phyloP scores from a whole-genome alignment of 495 filamentous ascomycete genomes.

The Neurospora tetrasperma region DNA sequence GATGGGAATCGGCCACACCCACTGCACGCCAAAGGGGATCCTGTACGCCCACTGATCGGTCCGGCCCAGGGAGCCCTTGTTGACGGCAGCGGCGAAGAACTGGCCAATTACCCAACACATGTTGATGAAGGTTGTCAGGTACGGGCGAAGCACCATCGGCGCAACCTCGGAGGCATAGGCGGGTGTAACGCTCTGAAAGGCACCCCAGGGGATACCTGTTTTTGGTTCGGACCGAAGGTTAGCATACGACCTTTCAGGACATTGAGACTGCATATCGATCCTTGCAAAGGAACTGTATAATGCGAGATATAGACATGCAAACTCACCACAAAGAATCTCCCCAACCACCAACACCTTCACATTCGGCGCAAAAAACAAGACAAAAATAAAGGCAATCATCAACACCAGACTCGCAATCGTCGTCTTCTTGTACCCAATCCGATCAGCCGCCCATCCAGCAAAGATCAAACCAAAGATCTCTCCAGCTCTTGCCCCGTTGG shows the following conservation, averaged over 20 bases:
- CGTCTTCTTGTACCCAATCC: slow-evolving; percentile 23
- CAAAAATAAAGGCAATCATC: slow-evolving; percentile 42
- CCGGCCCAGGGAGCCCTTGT: slow-evolving; percentile 41
- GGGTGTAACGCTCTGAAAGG: slow-evolving; percentile 50
- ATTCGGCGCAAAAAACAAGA: slow-evolving; percentile 50
- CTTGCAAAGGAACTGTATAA: no score
- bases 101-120: slow-evolving; percentile 66
- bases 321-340: slow-evolving; percentile 44
- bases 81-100: slow-evolving; percentile 55
- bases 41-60: slow-evolving; percentile 52
- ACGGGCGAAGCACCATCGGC: slow-evolving; percentile 52
- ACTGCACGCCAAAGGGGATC: slow-evolving; percentile 56
- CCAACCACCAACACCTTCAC: slow-evolving; percentile 50
- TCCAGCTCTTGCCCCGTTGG: slow-evolving; percentile 26
- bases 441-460: slow-evolving; percentile 24
- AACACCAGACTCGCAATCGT: slow-evolving; percentile 32
- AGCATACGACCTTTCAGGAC: no score
- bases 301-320: no score
- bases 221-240: slow-evolving; percentile 9
- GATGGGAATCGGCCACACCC: slow-evolving; percentile 65
- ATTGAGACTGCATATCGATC: no score
- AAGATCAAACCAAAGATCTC: slow-evolving; percentile 30
- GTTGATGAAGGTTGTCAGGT: slow-evolving; percentile 61
- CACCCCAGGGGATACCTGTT: slow-evolving; percentile 57
- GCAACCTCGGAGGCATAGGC: slow-evolving; percentile 63